Percentiles rank a stretch among this genome's conserved stretches.
These are phyloP conservation scores for Fusarium equiseti DNA, from an alignment of 2,329 filamentous ascomycete species.

Conservation along the genomic window DNA sequence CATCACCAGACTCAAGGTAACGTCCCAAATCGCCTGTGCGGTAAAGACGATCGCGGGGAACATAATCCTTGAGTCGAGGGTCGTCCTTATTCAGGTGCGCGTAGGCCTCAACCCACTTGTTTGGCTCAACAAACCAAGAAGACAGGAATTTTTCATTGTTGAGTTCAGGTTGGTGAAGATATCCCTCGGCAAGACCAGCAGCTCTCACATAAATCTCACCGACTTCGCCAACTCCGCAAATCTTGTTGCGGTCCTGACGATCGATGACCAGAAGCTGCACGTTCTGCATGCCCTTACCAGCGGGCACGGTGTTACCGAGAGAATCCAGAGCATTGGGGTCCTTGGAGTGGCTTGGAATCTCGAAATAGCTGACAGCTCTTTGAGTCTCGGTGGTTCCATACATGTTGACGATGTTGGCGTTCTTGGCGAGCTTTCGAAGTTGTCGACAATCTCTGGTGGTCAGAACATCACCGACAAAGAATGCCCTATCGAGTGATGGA, in stretches of 20 bases:
- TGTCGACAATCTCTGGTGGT: slow-evolving; percentile 84
- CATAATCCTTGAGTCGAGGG: slow-evolving; percentile 71
- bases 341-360: slow-evolving; percentile 75
- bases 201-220: slow-evolving; percentile 89
- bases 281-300: slow-evolving; percentile 86
- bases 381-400: slow-evolving; percentile 51
- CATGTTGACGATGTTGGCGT: slow-evolving; percentile 58
- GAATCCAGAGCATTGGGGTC: slow-evolving; percentile 66
- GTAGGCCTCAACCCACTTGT: slow-evolving; percentile 76
- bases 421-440: slow-evolving; percentile 80
- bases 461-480: slow-evolving; percentile 93
- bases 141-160: slow-evolving; percentile 76
- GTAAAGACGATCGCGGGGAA: slow-evolving; percentile 88
- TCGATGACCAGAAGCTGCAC: slow-evolving; percentile 90
- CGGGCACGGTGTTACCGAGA: slow-evolving; percentile 78
- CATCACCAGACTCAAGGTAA: slow-evolving; percentile 70
- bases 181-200: slow-evolving; percentile 85
- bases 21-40: slow-evolving; percentile 85
- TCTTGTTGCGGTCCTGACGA: slow-evolving; percentile 71
- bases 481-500: slow-evolving; percentile 69
- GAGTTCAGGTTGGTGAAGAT: slow-evolving; percentile 71
- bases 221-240: slow-evolving; percentile 84
- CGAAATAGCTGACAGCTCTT: slow-evolving; percentile 84
- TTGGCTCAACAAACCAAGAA: slow-evolving; percentile 87
- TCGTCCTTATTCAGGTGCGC: slow-evolving; percentile 68